Evolutionary conservation across 108 stramenopile species (phyloP), one percentile per base, ranked within the genome.

Genomic region (Skeletonema costatum): DNA sequence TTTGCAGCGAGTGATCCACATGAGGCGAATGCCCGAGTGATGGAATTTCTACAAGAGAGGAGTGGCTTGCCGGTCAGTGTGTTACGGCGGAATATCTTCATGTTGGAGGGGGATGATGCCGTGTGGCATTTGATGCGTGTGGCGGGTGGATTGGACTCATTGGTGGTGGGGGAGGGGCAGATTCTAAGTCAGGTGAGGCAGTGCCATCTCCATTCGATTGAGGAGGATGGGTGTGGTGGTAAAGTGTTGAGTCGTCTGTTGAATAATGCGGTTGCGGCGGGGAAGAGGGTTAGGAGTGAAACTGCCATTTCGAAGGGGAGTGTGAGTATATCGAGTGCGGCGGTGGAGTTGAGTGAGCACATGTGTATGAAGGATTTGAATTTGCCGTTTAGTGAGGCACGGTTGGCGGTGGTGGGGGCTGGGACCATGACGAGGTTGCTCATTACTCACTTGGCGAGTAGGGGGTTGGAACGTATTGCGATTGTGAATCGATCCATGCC

Each of bases 81-180:
- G 12, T 76, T 99, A 32, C 91, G 99, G 9, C 87, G 85, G 67
- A 97, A 93, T 68, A 80, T 99, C 21, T 99, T 99, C 83, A 96
- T 98, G 93, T 82, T 99, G 31, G 84, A 86, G 31, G 96, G 92
- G 5, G 97, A 98, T 51, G 99, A 99, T 70, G 97, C 97, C 59
- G 96, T 98, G 1, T 98, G 97, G 97, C 99, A 99, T 83, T 78
- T 98, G 73, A 93, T 99, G 89, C 84, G 97, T 33, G 99, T 99
- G 10, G 87, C 97, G 19, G 99, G 96, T 17, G 99, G 99, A 32
- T 81, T 99, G 63, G 99, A 99, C 80, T 97, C 97, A 2, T 84
- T 99, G 60, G 94, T 99, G n/a, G 98, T 99, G 4, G 99, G 99
- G 16, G 99, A 99, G 84, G 98, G 98, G 48, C 99, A 99, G 85